Evolutionary conservation across 768 basidiomycete genomes (phyloP).

Genomic region (Guyanaporus albipodus): DNA sequence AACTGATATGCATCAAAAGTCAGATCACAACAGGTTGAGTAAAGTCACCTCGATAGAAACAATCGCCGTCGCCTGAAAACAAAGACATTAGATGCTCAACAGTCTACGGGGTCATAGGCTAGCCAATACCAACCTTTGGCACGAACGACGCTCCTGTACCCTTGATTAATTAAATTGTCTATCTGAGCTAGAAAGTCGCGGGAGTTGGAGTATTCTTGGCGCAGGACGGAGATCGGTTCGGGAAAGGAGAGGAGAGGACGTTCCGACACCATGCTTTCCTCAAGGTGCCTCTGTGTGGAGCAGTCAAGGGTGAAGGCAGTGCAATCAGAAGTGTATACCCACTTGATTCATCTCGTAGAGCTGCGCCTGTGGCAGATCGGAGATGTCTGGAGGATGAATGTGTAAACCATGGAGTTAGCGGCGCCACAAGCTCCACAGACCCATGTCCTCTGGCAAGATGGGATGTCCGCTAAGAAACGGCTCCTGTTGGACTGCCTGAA

Average conservation of each 20-base stretch:
- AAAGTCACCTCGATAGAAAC: constrained; percentile 82
- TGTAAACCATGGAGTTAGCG: neutral
- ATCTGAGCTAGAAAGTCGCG: constrained; percentile 69
- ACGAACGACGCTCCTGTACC: constrained; percentile 64
- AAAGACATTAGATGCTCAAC: neutral
- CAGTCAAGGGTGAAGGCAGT: neutral
- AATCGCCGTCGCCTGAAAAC: constrained; percentile 74
- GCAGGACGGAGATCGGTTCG: constrained; percentile 49
- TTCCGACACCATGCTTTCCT: constrained; percentile 35
- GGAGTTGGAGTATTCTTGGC: constrained; percentile 62
- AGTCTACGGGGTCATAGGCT: neutral
- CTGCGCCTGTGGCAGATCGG: constrained; percentile 30
- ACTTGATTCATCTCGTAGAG: constrained; percentile 42
- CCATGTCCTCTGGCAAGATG: constrained; percentile 30
- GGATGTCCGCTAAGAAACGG: constrained; percentile 28
- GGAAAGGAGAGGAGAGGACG: constrained; percentile 56
- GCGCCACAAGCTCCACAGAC: constrained; percentile 9
- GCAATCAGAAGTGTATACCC: constrained; percentile 1
- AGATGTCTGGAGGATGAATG: constrained; percentile 28
- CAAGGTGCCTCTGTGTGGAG: constrained; percentile 33
- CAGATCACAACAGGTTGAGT: neutral
- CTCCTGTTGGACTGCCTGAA: constrained; percentile 4
- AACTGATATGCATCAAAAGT: constrained; percentile 18
- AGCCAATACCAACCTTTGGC: constrained; percentile 53
- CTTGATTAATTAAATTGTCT: constrained; percentile 57